These are phyloP conservation scores for Pseudocercospora crystallina DNA, from an alignment of 2,329 filamentous ascomycete genomes.

Conservation along the genomic window DNA sequence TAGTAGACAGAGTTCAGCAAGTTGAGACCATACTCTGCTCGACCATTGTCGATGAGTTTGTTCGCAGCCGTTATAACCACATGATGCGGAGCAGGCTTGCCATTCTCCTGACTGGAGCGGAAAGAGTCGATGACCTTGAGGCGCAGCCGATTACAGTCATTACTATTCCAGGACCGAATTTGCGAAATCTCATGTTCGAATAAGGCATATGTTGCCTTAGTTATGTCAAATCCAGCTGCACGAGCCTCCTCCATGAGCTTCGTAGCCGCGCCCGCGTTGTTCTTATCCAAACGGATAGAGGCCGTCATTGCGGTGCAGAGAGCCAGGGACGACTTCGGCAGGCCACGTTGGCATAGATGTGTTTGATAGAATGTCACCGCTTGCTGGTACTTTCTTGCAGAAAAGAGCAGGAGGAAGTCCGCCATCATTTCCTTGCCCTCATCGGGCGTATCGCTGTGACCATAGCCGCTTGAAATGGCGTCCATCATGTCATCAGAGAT, in stretches of 20 bases:
- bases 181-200: constrained; percentile 29
- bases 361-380: too few species aligned
- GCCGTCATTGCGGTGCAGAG: constrained; percentile 34
- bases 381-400: too few species aligned
- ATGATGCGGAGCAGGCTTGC: constrained; percentile 27
- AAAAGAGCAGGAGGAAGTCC: too few species aligned
- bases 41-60: constrained; percentile 27
- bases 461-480: too few species aligned
- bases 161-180: constrained; percentile 5
- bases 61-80: constrained; percentile 33
- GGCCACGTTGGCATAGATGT: background rate
- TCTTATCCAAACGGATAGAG: constrained; percentile 26
- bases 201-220: constrained; percentile 29
- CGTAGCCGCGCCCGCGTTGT: constrained; percentile 21
- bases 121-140: constrained; percentile 32
- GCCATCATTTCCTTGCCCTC: too few species aligned
- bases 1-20: constrained; percentile 31
- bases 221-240: constrained; percentile 32
- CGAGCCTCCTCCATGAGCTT: constrained; percentile 26
- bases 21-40: constrained; percentile 28
- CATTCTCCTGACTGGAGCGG: constrained; percentile 30
- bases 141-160: constrained; percentile 21
- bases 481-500: too few species aligned
- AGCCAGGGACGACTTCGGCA: constrained; percentile 27
- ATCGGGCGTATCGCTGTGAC: too few species aligned